Conservation (phyloP, 2,329 filamentous ascomycete species). For the Alternaria infectoria region DNA sequence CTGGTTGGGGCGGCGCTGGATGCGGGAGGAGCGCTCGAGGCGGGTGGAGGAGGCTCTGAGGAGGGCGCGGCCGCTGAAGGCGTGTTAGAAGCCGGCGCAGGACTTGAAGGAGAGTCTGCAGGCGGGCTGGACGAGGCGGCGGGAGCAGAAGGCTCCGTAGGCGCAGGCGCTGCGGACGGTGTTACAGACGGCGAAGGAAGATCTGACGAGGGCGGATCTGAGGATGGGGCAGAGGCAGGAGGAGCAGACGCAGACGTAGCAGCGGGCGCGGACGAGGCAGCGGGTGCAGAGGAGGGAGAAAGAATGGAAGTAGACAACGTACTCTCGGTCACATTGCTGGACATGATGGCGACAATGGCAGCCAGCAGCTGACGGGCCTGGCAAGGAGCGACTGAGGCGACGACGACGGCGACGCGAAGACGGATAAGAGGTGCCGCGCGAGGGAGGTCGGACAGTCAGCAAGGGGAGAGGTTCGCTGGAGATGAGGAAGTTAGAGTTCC, state of each 20-base stretch:
- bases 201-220: conserved; percentile 11
- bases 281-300: conserved; percentile 16
- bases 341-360: conserved; percentile 31
- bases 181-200: conserved; percentile 27
- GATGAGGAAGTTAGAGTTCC: conserved; percentile 24
- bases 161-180: conserved; percentile 27
- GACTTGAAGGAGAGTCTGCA: conserved; percentile 24
- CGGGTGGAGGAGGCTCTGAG: conserved; percentile 12
- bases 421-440: conserved; percentile 3
- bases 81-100: conserved; percentile 19
- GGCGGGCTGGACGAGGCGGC: conserved; percentile 15
- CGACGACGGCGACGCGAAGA: background rate
- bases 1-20: conserved; percentile 21
- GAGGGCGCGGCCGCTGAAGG: conserved; percentile 20
- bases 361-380: conserved; percentile 11
- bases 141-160: conserved; percentile 23
- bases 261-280: conserved; percentile 17
- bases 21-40: conserved; percentile 13
- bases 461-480: conserved; percentile 12
- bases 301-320: conserved; percentile 38
- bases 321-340: conserved; percentile 40
- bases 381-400: conserved; percentile 12
- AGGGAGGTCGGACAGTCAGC: conserved; percentile 3
- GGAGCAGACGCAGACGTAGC: conserved; percentile 12
- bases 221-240: conserved; percentile 13